These are phyloP conservation scores for Handroanthus guayacan DNA, from an alignment of 257 asterid genomes.

Conservation along the genomic window DNA sequence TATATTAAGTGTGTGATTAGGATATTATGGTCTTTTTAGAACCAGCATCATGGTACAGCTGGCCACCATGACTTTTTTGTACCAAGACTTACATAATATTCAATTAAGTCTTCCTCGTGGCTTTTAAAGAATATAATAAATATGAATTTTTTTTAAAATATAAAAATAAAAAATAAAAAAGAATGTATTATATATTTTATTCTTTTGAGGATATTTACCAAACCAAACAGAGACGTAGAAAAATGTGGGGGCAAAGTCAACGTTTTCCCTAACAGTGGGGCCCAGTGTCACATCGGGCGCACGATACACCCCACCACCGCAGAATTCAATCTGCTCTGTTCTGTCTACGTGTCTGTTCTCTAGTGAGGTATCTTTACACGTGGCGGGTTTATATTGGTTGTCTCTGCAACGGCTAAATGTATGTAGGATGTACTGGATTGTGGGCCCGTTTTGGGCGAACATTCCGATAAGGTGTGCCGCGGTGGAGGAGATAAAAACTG, in stretches of 20 bases:
- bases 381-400: not conserved
- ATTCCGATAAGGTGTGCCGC: not conserved
- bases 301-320: conserved; percentile 4
- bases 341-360: conserved; percentile 9
- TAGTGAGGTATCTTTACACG: not conserved
- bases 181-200: too few relatives aligned
- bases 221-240: too few relatives aligned
- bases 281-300: conserved; percentile 22
- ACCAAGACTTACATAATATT: not conserved
- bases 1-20: not conserved
- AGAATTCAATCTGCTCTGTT: not conserved
- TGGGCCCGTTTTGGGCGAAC: not conserved
- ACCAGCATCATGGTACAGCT: not conserved
- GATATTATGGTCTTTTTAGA: not conserved
- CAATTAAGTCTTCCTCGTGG: not conserved
- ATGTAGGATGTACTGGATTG: not conserved
- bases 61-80: conserved; percentile 9
- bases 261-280: conserved; percentile 16
- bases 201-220: not conserved
- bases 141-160: too few relatives aligned
- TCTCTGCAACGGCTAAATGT: not conserved
- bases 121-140: too few relatives aligned
- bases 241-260: conserved; percentile 2
- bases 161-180: too few relatives aligned
- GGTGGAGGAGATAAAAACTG: not conserved